Evolutionary conservation across 345 rosid genomes (phyloP).

Genomic region (Euphorbia lathyris): DNA sequence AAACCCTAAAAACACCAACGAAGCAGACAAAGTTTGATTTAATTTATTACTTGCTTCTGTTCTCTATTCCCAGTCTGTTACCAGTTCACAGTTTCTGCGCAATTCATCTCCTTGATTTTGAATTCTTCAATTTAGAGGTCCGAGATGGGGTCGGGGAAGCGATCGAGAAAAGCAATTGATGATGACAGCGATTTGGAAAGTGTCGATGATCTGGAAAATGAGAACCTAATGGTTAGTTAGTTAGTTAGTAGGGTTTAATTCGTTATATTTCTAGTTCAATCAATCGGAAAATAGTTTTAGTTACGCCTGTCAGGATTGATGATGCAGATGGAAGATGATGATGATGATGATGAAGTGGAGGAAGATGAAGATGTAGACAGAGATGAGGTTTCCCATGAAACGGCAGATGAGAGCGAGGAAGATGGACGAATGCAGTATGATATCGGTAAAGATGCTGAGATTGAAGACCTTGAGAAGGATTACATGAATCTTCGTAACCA

Average conservation of each 20-base stretch:
- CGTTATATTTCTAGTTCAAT: background rate
- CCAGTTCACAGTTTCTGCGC: background rate
- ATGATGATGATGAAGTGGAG: background rate
- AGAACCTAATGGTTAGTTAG: background rate
- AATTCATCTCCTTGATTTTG: background rate
- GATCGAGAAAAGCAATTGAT: background rate
- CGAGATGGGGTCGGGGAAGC: background rate
- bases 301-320: background rate
- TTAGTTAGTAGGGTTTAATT: background rate
- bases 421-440: conserved; percentile 20
- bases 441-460: conserved; percentile 45
- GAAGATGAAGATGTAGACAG: conserved; percentile 5
- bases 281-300: background rate
- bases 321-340: conserved; percentile 3
- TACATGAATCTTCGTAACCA: conserved; percentile 57
- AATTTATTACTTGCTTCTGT: too few relatives aligned
- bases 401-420: conserved; percentile 14
- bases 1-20: too few relatives aligned
- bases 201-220: background rate
- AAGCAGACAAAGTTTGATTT: too few relatives aligned
- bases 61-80: too few relatives aligned
- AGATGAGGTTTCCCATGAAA: conserved; percentile 7
- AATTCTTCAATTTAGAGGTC: background rate
- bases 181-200: background rate
- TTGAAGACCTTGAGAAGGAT: conserved; percentile 87